Evolutionary conservation across 768 basidiomycete genomes (phyloP).

Genomic region (Panaeolus papilionaceus): DNA sequence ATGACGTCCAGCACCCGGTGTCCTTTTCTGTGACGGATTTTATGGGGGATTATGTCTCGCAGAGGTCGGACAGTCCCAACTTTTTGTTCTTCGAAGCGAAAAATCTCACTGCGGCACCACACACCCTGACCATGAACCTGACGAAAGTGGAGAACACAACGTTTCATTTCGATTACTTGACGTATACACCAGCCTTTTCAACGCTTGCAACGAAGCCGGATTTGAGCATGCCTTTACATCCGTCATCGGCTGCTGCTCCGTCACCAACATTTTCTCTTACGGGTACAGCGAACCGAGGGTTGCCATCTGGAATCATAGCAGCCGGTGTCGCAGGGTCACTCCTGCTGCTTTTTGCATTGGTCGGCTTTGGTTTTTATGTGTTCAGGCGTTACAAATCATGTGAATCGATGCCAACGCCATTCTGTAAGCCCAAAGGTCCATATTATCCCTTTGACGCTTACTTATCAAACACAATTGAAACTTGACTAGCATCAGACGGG

Average conservation of each 20-base stretch:
- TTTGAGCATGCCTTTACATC: not conserved
- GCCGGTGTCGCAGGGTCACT: not conserved
- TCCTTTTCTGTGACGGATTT: not conserved
- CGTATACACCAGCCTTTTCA: constrained; percentile 33
- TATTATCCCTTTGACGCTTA: not conserved
- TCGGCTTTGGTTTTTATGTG: not conserved
- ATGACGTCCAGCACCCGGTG: not conserved
- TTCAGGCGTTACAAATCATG: not conserved
- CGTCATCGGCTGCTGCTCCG: not conserved
- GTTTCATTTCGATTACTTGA: constrained; percentile 35
- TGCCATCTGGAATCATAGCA: not conserved
- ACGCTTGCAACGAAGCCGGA: constrained; percentile 26
- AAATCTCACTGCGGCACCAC: constrained; percentile 25
- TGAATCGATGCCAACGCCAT: not conserved
- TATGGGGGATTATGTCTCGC: not conserved
- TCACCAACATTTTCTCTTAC: not conserved
- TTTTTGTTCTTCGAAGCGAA: constrained; percentile 23
- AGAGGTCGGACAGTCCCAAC: not conserved
- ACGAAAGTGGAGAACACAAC: constrained; percentile 30
- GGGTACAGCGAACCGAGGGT: not conserved
- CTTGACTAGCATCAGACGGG: not conserved
- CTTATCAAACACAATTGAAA: not conserved
- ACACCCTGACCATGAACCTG: constrained; percentile 32
- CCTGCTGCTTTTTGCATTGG: not conserved
- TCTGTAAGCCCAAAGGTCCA: not conserved